phyloP scores from a whole-genome alignment of 192 early-diverging fungal genomes.

The Coemansia sp. region DNA sequence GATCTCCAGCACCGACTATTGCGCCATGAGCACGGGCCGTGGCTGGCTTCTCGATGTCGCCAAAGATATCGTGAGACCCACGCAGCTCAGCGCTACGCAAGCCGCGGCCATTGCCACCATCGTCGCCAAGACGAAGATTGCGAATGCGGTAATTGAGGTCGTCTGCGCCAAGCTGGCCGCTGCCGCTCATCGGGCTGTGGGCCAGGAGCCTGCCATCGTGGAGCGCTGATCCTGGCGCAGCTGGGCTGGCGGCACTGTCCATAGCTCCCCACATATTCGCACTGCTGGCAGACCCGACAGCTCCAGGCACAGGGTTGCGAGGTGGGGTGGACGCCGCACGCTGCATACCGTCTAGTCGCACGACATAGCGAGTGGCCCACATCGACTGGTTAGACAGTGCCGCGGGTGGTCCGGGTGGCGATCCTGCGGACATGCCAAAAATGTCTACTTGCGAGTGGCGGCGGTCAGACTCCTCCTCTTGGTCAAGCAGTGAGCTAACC shows the following conservation, averaged over 20 bases:
- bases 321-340: constrained; percentile 56
- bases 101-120: constrained; percentile 17
- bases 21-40: constrained; percentile 23
- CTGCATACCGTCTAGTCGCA: constrained; percentile 51
- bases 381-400: constrained; percentile 40
- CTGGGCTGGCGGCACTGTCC: constrained; percentile 18
- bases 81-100: constrained; percentile 52
- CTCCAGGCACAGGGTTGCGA: constrained; percentile 25
- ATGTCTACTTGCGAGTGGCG: constrained; percentile 45
- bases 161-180: constrained; percentile 27
- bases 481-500: constrained; percentile 56
- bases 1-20: constrained; percentile 33
- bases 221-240: constrained; percentile 12
- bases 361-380: constrained; percentile 52
- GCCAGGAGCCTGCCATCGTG: constrained; percentile 29
- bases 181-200: constrained; percentile 20
- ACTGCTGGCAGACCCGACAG: constrained; percentile 12
- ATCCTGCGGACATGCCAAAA: constrained; percentile 41
- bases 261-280: constrained; percentile 37
- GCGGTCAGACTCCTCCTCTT: constrained; percentile 38
- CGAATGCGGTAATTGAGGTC: constrained; percentile 45
- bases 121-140: constrained; percentile 42
- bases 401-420: constrained; percentile 21
- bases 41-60: constrained; percentile 36
- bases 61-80: constrained; percentile 42